Base-by-base conservation (phyloP, 2,329 filamentous ascomycete genomes). In the Phialocephala subalpina region DNA sequence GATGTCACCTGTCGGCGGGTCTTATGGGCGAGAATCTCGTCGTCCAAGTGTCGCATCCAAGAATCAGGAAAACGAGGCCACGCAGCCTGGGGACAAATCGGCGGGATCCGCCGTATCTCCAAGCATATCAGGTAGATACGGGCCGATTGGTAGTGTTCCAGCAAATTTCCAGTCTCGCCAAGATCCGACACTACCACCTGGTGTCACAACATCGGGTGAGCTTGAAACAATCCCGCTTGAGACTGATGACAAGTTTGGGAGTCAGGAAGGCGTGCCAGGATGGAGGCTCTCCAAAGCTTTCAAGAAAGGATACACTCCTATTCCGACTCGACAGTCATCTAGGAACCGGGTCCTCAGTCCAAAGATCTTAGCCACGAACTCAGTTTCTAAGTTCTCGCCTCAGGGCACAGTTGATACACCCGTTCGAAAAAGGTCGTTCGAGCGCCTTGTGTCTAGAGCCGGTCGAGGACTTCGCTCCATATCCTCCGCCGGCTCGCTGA, bases 281-380 rank as follows among this genome's bases (percentile, higher is more conserved):
- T 64, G 55, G 49, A 66, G 63, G 35, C 14, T 52, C 3, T 62
- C 59, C 3, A 45, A 62, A 29, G 53, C 63, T 16, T 47, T 56
- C 55, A 66, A 63, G 29, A 53, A 59, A 49, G 61, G 38, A 8
- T 69, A 69, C 25, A 63, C 42, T 20, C 42, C 60, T 2, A 67
- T 73, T 53, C 72, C 70, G 14, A 65, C 56, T 42, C 67, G 69
- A 8, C 45, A 67, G 6, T 75, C 72, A 20, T 73, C 73, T 3
- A 72, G 64, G 22, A 67, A 69, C 22, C 65, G 58, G 11, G 64
- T 69, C 40, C 49, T 70, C 1, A 67, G 62, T 33, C 45, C 71
- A 0, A 70, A 61, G 33, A 64, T 57, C 12, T 66, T 40, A 20
- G 59, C 45, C 25, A 58, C 65, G 16, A 67, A 72, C 45, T 58